Base-by-base conservation (phyloP, 192 early-diverging fungal species). In the Jimgerdemannia lactiflua region DNA sequence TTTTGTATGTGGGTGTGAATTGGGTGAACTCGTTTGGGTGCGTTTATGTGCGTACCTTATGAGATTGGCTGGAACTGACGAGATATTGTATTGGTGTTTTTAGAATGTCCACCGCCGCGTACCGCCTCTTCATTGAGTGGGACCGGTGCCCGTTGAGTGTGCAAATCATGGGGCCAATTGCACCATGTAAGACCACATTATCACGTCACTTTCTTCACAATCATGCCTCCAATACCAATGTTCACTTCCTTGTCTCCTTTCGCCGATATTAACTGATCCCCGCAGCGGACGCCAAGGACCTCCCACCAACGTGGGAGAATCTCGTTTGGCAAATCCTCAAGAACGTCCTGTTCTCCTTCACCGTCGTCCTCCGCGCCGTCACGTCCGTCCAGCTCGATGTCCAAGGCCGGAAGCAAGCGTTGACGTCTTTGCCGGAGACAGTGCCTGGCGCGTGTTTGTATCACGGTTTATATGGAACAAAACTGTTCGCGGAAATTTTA, bases 311-410 rank as follows among this genome's bases (percentile, higher is more conserved):
- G 2, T 14, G 14, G 49, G 11, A 73, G 1, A 66, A 64, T 3
- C 72, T 67, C 65, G 49, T 86, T 7, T 89, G 83, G 80, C 75
- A 79, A n/a, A 71, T 87, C 8, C 81, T 87, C 64, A 89, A 87
- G 70, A 81, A 78, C 0, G 14, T 86, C 4, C 65, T 86, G 4
- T 89, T 89, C 77, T 76, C 85, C 3, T 80, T 82, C 44, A 89
- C 88, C 4, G 85, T 81, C 49, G 82, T 89, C 41, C 79, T 85
- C 42, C 82, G 83, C 10, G 40, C 82, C 0, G 70, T 85, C 42
- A 77, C 80, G 11, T 82, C 77, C 3, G 77, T 78, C 74, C 70
- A 71, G 29, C 42, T 69, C 6, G 71, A 73, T 42, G 81, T 77
- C 39, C 40, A 65, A 39, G 81, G 76, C 0, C 42, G 78, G 1